Base-by-base conservation (phyloP, 2,329 filamentous ascomycete genomes). In the Rhinocladiella similis region DNA sequence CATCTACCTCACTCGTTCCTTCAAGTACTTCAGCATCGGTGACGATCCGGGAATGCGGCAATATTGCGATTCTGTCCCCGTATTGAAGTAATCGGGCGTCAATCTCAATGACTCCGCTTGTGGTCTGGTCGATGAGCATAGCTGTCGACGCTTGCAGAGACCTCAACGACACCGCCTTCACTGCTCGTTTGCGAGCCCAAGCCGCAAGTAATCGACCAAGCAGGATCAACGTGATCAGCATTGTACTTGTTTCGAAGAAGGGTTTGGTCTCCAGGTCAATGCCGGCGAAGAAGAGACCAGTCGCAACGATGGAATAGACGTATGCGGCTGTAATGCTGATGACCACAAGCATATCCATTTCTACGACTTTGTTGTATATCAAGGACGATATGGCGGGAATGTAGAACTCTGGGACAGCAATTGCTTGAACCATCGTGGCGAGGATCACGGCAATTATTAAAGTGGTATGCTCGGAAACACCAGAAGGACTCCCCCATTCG, bases 1-100 rank as follows among this genome's bases (percentile, higher is more conserved):
- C 89, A 64, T 93, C 82, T 0, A 91, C 77, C 56, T 89, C 87
- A 0, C 83, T 85, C 0, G 73, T 74, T 0, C 89, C 89, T 1
- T 73, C 71, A 0, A 85, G 57, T 0, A 93, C 80, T 0, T 76
- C 79, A 0, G 89, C 89, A 63, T 93, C 90, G 0, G 89, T 92
- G 0, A 83, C 81, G 3, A 91, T 74, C 1, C 69, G 69, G 0
- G 75, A 73, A 54, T 90, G 81, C 0, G 88, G 85, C 0, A 74
- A 63, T 2, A 90, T 79, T 38, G 79, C 82, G 72, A 93, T 86
- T 0, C 72, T 62, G 64, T 94, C 90, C 0, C 85, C 86, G 57
- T 86, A 87, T 63, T 93, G 87, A 2, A 93, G 76, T 1, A 92
- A 78, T 0, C 80, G 76, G 1, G 78, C 74, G 63, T 92, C 88